Percentiles rank a stretch among this genome's conserved stretches.
Conservation (phyloP, 1,284 basidiomycete genomes). For the Apiotrichum sp. region DNA sequence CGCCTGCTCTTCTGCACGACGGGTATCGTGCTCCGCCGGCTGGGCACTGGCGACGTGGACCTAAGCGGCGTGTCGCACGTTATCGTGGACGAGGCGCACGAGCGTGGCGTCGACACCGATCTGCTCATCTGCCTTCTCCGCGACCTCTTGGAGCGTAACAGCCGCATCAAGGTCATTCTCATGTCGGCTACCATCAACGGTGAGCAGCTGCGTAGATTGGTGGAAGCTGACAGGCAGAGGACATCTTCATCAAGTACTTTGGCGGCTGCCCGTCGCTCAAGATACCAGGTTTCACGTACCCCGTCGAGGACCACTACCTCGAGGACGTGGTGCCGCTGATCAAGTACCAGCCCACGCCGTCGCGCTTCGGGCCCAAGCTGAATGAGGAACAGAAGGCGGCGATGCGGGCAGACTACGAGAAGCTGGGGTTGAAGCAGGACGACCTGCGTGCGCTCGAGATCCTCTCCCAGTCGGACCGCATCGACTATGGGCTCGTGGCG, state of each 20-base stretch:
- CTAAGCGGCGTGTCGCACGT: constrained; percentile 72
- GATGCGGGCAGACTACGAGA: constrained; percentile 53
- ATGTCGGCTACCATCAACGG: constrained; percentile 70
- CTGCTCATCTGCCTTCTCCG: constrained; percentile 78
- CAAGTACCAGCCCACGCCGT: constrained; percentile 47
- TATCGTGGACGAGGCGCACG: constrained; percentile 89
- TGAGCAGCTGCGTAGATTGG: constrained; percentile 28
- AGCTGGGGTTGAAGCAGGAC: constrained; percentile 55
- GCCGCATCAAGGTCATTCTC: constrained; percentile 57
- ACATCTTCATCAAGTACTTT: constrained; percentile 75
- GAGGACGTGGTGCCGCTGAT: constrained; percentile 66
- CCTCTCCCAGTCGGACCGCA: constrained; percentile 58
- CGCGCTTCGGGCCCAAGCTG: constrained; percentile 48
- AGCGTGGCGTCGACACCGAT: constrained; percentile 84
- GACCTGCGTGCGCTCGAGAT: constrained; percentile 57
- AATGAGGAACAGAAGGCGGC: constrained; percentile 53
- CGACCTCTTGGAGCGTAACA: constrained; percentile 66
- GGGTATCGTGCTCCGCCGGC: constrained; percentile 75
- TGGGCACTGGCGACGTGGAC: constrained; percentile 64
- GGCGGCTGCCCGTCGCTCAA: constrained; percentile 68
- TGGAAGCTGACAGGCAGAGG: constrained; percentile 44
- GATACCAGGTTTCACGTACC: constrained; percentile 78
- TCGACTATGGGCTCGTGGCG: constrained; percentile 74
- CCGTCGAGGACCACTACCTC: constrained; percentile 70
- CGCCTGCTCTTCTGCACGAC: constrained; percentile 88